Percentiles rank a stretch among this genome's conserved stretches.
Evolutionary conservation across 2,329 filamentous ascomycete species (phyloP).

Genomic region (Aspergillus sp.): DNA sequence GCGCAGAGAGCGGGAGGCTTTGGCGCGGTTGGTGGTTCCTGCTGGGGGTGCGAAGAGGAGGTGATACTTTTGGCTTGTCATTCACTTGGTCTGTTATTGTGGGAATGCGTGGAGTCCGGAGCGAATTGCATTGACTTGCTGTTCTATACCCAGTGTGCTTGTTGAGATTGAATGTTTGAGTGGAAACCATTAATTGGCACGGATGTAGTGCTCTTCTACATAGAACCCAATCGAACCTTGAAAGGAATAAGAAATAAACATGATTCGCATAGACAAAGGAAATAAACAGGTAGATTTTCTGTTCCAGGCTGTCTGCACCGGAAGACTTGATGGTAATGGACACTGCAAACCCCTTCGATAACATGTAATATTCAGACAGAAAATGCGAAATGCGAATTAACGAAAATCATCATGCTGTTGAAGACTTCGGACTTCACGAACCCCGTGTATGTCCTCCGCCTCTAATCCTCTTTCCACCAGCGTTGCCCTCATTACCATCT

Average conservation of each 20-base stretch:
- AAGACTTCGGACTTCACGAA: conserved; percentile 13
- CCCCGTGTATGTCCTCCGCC: conserved; percentile 40
- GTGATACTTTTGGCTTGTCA: conserved; percentile 19
- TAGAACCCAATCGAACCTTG: too few relatives aligned
- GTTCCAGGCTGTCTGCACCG: neutral
- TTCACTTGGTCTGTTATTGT: neutral
- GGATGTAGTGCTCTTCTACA: too few relatives aligned
- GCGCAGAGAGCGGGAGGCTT: conserved; percentile 65
- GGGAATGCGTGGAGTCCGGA: neutral
- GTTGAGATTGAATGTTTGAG: too few relatives aligned
- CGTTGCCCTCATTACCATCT: conserved; percentile 37
- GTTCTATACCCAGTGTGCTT: too few relatives aligned
- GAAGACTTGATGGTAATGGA: neutral
- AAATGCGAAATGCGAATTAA: neutral
- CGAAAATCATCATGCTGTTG: conserved; percentile 1
- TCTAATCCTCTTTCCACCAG: conserved; percentile 48
- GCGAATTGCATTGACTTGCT: neutral
- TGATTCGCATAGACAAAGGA: neutral
- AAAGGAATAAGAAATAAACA: neutral
- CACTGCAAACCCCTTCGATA: neutral
- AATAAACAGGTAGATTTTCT: neutral
- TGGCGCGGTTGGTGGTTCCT: conserved; percentile 61
- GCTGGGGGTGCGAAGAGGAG: conserved; percentile 24
- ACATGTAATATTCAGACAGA: neutral
- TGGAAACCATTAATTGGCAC: too few relatives aligned